Evolutionary conservation across 2,329 filamentous ascomycete genomes (phyloP), one percentile per base, ranked within the genome.

Genomic region (Albophoma yamanashiensis): DNA sequence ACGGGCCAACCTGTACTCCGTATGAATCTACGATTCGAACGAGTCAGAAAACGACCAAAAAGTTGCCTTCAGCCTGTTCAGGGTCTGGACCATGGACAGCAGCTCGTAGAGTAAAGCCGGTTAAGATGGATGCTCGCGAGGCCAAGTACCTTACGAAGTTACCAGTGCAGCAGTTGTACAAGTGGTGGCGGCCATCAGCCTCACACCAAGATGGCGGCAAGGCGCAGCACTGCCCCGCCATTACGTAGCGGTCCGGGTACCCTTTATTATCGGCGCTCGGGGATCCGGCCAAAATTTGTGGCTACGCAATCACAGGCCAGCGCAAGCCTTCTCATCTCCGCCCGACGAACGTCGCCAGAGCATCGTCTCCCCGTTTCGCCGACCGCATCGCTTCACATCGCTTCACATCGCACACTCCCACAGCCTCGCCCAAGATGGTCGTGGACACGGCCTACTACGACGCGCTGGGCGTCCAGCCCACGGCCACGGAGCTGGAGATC

Each of bases 361-460:
- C 59, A 58, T 36, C 59, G 14, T 27, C 47, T 58, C 47, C 20
- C 55, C 36, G n/a, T 52, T 58, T 8, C 15, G 31, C 39, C 38
- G 56, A 52, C n/a, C 39, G 59, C 59, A 60, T 43, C 57, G 47
- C 40, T 45, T 27, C 22, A 8, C 59, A 60, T 43, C 57, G 47
- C 40, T 45, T 27, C 22, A 8, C 14, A 20, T 34, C 45, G 43
- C 25, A 36, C 27, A 20, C 39, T 17, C 9, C 34, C 27, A 60
- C 11, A 43, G 9, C 59, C 45, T 58, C 58, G 42, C 59, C 65
- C 70, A 79, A 69, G 71, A 95, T 95, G 91, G 91, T 94, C 68
- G 89, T 89, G 69, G 91, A 96, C 75, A 95, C 91, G 61, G 79
- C 85, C 67, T 96, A 96, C 77, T 95, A 95, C 76, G 92, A 96